These are phyloP conservation scores for Rosellinia necatrix DNA, from an alignment of 2,329 filamentous ascomycete genomes.

Conservation along the genomic window DNA sequence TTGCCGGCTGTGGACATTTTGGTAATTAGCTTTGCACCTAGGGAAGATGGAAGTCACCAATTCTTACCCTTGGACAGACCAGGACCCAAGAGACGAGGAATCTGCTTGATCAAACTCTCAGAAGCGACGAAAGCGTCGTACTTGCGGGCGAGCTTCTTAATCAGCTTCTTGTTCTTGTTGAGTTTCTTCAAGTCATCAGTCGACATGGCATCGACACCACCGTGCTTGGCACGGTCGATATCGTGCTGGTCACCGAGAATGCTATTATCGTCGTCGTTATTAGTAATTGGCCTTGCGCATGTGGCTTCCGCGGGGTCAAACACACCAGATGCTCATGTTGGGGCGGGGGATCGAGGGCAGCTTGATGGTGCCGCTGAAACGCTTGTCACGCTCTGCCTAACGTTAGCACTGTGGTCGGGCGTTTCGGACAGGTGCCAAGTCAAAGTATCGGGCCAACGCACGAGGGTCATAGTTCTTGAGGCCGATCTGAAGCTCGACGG, in stretches of 20 bases:
- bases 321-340: slow-evolving; percentile 44
- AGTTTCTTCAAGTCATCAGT: slow-evolving; percentile 99
- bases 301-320: neutral
- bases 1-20: slow-evolving; percentile 76
- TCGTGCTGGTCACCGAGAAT: slow-evolving; percentile 83
- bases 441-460: slow-evolving; percentile 13
- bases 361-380: slow-evolving; percentile 99
- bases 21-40: slow-evolving; percentile 31
- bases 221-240: slow-evolving; percentile 99
- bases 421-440: neutral
- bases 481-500: slow-evolving; percentile 85
- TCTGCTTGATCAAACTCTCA: slow-evolving; percentile 98
- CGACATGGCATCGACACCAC: slow-evolving; percentile 97
- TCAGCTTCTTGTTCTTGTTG: slow-evolving; percentile 99
- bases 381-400: slow-evolving; percentile 87
- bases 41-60: neutral
- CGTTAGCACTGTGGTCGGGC: slow-evolving; percentile 7
- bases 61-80: slow-evolving; percentile 91
- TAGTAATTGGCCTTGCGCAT: neutral
- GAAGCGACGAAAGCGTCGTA: slow-evolving; percentile 99
- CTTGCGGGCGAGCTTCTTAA: slow-evolving; percentile 99
- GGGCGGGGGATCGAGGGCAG: slow-evolving; percentile 91
- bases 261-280: slow-evolving; percentile 33
- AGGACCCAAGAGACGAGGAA: slow-evolving; percentile 97
- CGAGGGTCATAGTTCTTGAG: slow-evolving; percentile 96